phyloP scores from a whole-genome alignment of 2,329 filamentous ascomycete genomes.

The Alternaria dauci region DNA sequence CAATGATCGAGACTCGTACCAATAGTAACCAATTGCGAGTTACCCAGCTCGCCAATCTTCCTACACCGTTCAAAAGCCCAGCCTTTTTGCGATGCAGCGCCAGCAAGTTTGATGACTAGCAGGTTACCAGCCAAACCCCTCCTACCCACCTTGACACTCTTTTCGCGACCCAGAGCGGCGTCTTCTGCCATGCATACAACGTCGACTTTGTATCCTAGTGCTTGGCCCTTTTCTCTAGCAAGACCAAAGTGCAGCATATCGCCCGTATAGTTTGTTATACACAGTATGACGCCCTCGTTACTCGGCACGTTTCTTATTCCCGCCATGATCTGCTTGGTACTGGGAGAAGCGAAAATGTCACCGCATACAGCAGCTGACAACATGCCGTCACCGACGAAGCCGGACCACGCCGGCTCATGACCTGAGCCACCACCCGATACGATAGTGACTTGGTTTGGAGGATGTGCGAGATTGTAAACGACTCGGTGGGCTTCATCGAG shows the following conservation, averaged over 20 bases:
- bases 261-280: conserved; percentile 61
- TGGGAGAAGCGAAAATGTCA: conserved; percentile 59
- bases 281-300: conserved; percentile 57
- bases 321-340: conserved; percentile 60
- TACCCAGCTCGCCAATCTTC: conserved; percentile 56
- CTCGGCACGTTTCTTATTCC: conserved; percentile 57
- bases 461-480: conserved; percentile 57
- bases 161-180: conserved; percentile 57
- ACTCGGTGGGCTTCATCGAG: conserved; percentile 59
- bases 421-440: conserved; percentile 59
- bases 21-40: conserved; percentile 59
- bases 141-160: conserved; percentile 59
- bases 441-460: conserved; percentile 54
- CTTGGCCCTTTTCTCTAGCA: conserved; percentile 57
- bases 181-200: conserved; percentile 61
- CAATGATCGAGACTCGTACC: conserved; percentile 62
- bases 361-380: conserved; percentile 58
- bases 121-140: conserved; percentile 62
- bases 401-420: conserved; percentile 60
- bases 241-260: conserved; percentile 61
- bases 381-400: conserved; percentile 60
- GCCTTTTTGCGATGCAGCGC: conserved; percentile 55
- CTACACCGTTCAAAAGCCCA: conserved; percentile 57
- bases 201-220: conserved; percentile 56
- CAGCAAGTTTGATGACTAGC: conserved; percentile 58